A percentile compares a stretch with the other conserved stretches of the same genome.
Evolutionary conservation across 2,329 filamentous ascomycete species (phyloP).

Genomic region (Sarocladium brachiariae): DNA sequence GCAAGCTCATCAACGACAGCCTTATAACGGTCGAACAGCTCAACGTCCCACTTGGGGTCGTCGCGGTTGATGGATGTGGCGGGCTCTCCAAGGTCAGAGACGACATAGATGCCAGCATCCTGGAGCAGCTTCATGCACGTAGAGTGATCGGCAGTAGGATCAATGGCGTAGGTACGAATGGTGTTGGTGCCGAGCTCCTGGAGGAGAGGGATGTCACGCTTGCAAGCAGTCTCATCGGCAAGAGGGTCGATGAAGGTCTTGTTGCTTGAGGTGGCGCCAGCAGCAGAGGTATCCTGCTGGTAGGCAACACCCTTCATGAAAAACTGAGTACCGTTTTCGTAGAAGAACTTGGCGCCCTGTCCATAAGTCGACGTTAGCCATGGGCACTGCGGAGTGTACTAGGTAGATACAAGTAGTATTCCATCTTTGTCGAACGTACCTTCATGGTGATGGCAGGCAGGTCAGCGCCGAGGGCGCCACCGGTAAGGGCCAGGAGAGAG

Average conservation of each 20-base stretch:
- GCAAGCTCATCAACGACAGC: constrained; percentile 73
- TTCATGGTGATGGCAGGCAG: constrained; percentile 62
- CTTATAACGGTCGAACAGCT: constrained; percentile 75
- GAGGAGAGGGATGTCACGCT: constrained; percentile 79
- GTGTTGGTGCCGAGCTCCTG: constrained; percentile 77
- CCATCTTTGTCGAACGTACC: constrained; percentile 32
- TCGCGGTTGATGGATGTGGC: constrained; percentile 77
- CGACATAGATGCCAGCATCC: constrained; percentile 86
- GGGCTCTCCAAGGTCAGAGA: constrained; percentile 85
- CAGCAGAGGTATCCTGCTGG: constrained; percentile 67
- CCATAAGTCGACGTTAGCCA: constrained; percentile 11
- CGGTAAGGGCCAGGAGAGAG: constrained; percentile 33
- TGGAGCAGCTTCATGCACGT: constrained; percentile 79
- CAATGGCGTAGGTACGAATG: constrained; percentile 90
- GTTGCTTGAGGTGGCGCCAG: constrained; percentile 39
- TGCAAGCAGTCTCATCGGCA: constrained; percentile 62
- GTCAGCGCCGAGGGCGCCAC: constrained; percentile 34
- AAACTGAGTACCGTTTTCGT: constrained; percentile 60
- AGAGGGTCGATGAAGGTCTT: constrained; percentile 75
- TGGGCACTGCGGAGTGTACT: no score
- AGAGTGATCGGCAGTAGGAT: constrained; percentile 71
- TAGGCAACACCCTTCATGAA: constrained; percentile 94
- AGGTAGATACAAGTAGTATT: no score
- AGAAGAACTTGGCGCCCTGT: constrained; percentile 82
- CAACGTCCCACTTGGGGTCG: constrained; percentile 69